Conservation (phyloP, 306 rosid genomes). For the Medicago lupulina region DNA sequence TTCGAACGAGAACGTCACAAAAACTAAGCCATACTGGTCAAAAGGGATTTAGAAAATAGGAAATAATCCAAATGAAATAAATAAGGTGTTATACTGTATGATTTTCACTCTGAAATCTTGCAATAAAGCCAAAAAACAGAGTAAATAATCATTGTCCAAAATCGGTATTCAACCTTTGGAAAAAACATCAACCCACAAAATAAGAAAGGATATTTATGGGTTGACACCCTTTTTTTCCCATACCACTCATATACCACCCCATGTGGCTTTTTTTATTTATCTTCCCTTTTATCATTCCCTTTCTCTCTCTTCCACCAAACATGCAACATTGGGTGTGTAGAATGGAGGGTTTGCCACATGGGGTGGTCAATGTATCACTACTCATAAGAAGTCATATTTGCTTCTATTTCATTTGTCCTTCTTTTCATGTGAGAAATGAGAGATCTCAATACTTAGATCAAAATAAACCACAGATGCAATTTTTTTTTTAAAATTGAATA, state of each 20-base stretch:
- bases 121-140: constrained; percentile 24
- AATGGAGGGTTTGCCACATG: too few species aligned
- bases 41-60: constrained; percentile 2
- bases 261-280: too few species aligned
- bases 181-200: constrained; percentile 16
- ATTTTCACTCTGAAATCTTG: constrained; percentile 13
- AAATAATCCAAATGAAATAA: constrained; percentile 15
- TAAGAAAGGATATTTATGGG: neutral
- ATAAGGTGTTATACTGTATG: constrained; percentile 6
- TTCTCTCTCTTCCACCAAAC: too few species aligned
- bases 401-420: too few species aligned
- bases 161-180: neutral
- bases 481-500: neutral
- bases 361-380: too few species aligned
- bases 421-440: too few species aligned
- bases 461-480: neutral
- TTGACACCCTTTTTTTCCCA: too few species aligned
- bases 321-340: too few species aligned
- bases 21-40: constrained; percentile 10
- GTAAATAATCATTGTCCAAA: constrained; percentile 9
- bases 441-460: too few species aligned
- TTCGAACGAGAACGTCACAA: neutral
- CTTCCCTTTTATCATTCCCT: too few species aligned
- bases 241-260: too few species aligned
- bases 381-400: too few species aligned